A percentile compares a stretch with the other conserved stretches of the same genome.
Evolutionary conservation across 2,329 filamentous ascomycete species (phyloP).

Genomic region (Aspergillus glaucus): DNA sequence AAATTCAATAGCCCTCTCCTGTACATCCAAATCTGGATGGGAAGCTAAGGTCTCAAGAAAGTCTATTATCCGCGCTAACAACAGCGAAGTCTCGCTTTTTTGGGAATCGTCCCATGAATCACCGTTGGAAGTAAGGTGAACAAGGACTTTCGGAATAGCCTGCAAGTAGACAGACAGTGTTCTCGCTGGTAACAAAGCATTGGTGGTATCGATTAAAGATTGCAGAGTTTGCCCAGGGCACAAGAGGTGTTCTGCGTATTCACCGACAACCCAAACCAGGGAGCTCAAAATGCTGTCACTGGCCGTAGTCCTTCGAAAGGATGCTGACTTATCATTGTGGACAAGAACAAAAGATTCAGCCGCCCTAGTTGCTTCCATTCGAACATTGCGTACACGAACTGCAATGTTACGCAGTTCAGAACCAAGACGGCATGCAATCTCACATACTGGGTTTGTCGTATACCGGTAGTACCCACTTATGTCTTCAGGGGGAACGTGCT

Average conservation of each 20-base stretch:
- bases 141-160: slow-evolving; percentile 78
- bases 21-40: slow-evolving; percentile 86
- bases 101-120: slow-evolving; percentile 65
- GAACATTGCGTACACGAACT: slow-evolving; percentile 80
- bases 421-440: slow-evolving; percentile 54
- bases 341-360: slow-evolving; percentile 65
- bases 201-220: slow-evolving; percentile 64
- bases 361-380: slow-evolving; percentile 71
- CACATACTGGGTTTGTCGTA: slow-evolving; percentile 6
- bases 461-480: slow-evolving; percentile 15
- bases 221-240: slow-evolving; percentile 67
- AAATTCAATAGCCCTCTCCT: slow-evolving; percentile 90
- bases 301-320: slow-evolving; percentile 45
- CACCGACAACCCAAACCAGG: slow-evolving; percentile 78
- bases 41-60: slow-evolving; percentile 71
- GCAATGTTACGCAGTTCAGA: slow-evolving; percentile 83
- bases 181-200: slow-evolving; percentile 52
- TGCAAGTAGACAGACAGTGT: slow-evolving; percentile 77
- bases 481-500: slow-evolving; percentile 44
- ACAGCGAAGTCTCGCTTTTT: slow-evolving; percentile 67
- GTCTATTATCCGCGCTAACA: slow-evolving; percentile 75
- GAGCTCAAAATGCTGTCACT: slow-evolving; percentile 64
- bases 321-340: slow-evolving; percentile 54
- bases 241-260: slow-evolving; percentile 69
- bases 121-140: slow-evolving; percentile 60